A percentile compares a stretch with the other conserved stretches of the same genome.
phyloP scores from a whole-genome alignment of 805 yeast genomes.

The Candida wancherniae region DNA sequence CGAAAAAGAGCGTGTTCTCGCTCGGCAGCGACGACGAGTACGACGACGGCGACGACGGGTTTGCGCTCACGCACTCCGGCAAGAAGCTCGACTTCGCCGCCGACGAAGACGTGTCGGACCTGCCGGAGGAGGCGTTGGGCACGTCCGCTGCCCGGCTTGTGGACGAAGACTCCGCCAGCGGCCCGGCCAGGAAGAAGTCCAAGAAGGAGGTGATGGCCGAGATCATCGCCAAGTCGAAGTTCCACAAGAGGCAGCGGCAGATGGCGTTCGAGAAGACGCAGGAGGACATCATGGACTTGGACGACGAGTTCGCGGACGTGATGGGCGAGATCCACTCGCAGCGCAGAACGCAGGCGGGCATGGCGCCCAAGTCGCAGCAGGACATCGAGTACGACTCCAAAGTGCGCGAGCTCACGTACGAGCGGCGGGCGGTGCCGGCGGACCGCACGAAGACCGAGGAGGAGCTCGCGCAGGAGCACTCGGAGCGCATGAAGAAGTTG shows the following conservation, averaged over 20 bases:
- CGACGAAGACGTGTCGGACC: slow-evolving; percentile 23
- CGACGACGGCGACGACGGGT: slow-evolving; percentile 39
- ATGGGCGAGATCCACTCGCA: slow-evolving; percentile 47
- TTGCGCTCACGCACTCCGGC: slow-evolving; percentile 74
- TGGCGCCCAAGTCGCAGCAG: slow-evolving; percentile 34
- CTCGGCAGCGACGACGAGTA: slow-evolving; percentile 74
- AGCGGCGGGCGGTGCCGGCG: slow-evolving; percentile 74
- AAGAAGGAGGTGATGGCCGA: slow-evolving; percentile 86
- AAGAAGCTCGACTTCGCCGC: slow-evolving; percentile 58
- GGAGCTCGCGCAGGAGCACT: slow-evolving; percentile 57
- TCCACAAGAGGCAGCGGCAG: slow-evolving; percentile 72
- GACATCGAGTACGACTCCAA: slow-evolving; percentile 58
- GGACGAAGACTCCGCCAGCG: slow-evolving; percentile 32
- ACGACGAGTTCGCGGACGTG: slow-evolving; percentile 68
- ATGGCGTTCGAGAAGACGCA: slow-evolving; percentile 54
- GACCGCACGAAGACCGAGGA: slow-evolving; percentile 78
- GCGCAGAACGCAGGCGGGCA: slow-evolving; percentile 15
- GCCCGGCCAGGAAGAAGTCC: slow-evolving; percentile 60
- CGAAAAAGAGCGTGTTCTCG: slow-evolving; percentile 44
- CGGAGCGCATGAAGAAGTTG: slow-evolving; percentile 53
- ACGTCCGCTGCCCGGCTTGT: slow-evolving; percentile 26
- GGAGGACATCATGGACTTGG: slow-evolving; percentile 60
- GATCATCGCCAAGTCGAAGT: slow-evolving; percentile 76
- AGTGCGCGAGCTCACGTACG: slow-evolving; percentile 62
- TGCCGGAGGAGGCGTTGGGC: slow-evolving; percentile 28